phyloP scores from a whole-genome alignment of 768 basidiomycete species.

The Amanita brunnescens region DNA sequence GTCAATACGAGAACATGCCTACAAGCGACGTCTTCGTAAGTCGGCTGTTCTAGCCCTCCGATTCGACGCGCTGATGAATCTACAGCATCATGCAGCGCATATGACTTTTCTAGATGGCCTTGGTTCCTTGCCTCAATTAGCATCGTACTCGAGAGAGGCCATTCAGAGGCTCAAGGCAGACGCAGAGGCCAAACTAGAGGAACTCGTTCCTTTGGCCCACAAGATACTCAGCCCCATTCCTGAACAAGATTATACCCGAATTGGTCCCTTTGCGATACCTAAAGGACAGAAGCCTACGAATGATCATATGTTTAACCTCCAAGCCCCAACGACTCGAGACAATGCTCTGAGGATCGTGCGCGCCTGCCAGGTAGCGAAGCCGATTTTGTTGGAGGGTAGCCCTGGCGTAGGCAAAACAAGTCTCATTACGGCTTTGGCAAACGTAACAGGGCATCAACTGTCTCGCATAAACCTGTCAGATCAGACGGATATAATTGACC shows the following conservation, averaged over 20 bases:
- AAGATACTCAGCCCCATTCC: conserved; percentile 17
- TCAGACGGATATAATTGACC: conserved; percentile 92
- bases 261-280: conserved; percentile 69
- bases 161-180: conserved; percentile 55
- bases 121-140: conserved; percentile 64
- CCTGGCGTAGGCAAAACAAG: conserved; percentile 99
- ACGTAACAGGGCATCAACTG: conserved; percentile 65
- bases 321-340: conserved; percentile 80
- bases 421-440: conserved; percentile 80
- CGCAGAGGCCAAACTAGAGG: conserved; percentile 44
- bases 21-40: conserved; percentile 60
- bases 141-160: conserved; percentile 51
- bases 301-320: conserved; percentile 59
- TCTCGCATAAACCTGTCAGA: conserved; percentile 97
- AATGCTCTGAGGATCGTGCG: conserved; percentile 86
- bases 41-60: conserved; percentile 4
- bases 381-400: conserved; percentile 93
- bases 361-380: conserved; percentile 84
- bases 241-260: conserved; percentile 34
- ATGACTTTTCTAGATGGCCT: conserved; percentile 92
- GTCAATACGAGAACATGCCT: conserved; percentile 27
- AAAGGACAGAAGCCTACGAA: conserved; percentile 39
- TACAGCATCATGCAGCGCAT: conserved; percentile 83
- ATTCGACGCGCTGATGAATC: not conserved
- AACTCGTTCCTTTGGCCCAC: conserved; percentile 41